A percentile compares a stretch with the other conserved stretches of the same genome.
phyloP scores from a whole-genome alignment of 768 basidiomycete genomes.

The Suillus subluteus region DNA sequence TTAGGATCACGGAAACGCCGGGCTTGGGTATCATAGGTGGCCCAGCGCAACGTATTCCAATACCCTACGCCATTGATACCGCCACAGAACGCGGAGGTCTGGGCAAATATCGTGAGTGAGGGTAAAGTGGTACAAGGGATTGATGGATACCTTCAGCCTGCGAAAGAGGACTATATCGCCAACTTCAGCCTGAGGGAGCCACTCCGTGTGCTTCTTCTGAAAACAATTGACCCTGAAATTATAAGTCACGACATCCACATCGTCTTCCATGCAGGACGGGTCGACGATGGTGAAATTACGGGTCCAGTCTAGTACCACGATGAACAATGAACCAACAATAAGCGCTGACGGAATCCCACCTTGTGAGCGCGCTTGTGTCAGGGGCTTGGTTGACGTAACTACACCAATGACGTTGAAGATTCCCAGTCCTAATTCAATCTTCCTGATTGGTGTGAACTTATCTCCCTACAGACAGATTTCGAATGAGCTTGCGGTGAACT shows the following conservation, averaged over 20 bases:
- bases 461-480: slow-evolving; percentile 26
- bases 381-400: slow-evolving; percentile 23
- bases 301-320: slow-evolving; percentile 46
- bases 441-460: slow-evolving; percentile 22
- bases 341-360: slow-evolving; percentile 25
- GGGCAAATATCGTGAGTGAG: neutral
- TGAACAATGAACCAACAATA: neutral
- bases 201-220: slow-evolving; percentile 46
- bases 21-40: slow-evolving; percentile 47
- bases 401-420: slow-evolving; percentile 37
- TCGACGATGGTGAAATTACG: slow-evolving; percentile 54
- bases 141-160: slow-evolving; percentile 48
- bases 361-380: slow-evolving; percentile 24
- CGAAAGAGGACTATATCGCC: slow-evolving; percentile 58
- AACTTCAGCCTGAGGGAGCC: slow-evolving; percentile 51
- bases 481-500: no score
- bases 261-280: slow-evolving; percentile 45
- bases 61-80: slow-evolving; percentile 47
- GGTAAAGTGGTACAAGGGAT: neutral
- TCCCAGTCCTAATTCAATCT: slow-evolving; percentile 18
- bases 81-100: slow-evolving; percentile 41
- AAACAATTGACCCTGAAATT: slow-evolving; percentile 51
- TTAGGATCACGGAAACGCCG: slow-evolving; percentile 43
- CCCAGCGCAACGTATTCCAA: slow-evolving; percentile 54
- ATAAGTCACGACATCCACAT: slow-evolving; percentile 23